A percentile compares a stretch with the other conserved stretches of the same genome.
Conservation (phyloP, 1,284 basidiomycete species). For the Blastosporella zonata region DNA sequence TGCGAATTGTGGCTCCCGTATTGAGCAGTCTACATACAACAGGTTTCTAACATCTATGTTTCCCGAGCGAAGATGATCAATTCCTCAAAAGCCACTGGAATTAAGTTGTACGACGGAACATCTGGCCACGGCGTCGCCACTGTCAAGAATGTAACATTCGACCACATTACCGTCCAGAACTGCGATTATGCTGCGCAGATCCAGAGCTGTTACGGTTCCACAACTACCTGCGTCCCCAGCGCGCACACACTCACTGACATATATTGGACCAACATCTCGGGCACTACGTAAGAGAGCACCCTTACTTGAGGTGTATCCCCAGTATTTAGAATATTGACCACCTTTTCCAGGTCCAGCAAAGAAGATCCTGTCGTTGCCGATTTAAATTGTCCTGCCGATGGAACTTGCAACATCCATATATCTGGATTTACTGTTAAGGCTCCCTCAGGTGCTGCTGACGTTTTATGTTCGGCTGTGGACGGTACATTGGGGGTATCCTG, state of each 20-base stretch:
- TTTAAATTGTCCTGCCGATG: slow-evolving; percentile 25
- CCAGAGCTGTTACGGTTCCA: slow-evolving; percentile 28
- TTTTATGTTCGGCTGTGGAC: slow-evolving; percentile 28
- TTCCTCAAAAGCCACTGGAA: slow-evolving; percentile 30
- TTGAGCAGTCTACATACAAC: not conserved
- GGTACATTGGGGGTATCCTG: slow-evolving; percentile 24
- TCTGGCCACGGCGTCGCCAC: slow-evolving; percentile 28
- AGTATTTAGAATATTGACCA: not conserved
- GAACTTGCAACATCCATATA: slow-evolving; percentile 27
- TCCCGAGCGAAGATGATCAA: slow-evolving; percentile 29
- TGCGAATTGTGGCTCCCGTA: not conserved
- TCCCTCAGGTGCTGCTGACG: slow-evolving; percentile 24
- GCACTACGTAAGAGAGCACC: slow-evolving; percentile 25
- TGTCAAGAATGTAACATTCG: slow-evolving; percentile 30
- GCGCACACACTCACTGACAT: slow-evolving; percentile 25
- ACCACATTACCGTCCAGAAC: slow-evolving; percentile 27
- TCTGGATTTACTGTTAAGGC: slow-evolving; percentile 24
- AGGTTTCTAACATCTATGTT: slow-evolving; percentile 28
- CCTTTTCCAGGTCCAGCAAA: slow-evolving; percentile 21
- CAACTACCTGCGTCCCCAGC: slow-evolving; percentile 24
- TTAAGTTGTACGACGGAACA: slow-evolving; percentile 30
- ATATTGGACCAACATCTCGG: slow-evolving; percentile 24
- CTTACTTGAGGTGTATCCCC: not conserved
- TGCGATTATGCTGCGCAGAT: slow-evolving; percentile 33
- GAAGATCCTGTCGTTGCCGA: slow-evolving; percentile 26